Evolutionary conservation across 2,329 filamentous ascomycete species (phyloP), one percentile per base, ranked within the genome.

Genomic region (Beauveria varroae): DNA sequence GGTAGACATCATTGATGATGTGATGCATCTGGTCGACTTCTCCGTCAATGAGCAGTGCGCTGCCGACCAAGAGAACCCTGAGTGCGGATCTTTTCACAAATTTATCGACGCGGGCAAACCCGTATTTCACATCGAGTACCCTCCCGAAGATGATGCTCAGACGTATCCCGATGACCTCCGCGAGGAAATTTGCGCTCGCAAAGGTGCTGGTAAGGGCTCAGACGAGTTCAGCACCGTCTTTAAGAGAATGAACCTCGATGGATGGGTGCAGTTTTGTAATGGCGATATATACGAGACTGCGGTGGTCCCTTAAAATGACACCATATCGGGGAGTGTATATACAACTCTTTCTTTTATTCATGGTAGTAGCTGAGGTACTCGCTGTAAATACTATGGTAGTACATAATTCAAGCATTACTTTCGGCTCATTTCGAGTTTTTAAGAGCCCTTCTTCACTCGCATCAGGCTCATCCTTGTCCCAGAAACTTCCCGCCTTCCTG

Each of bases 111-210:
- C 79, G 6, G 76, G 78, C 37, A 89, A 90, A 71, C 86, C 87
- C 1, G 87, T 90, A 37, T 89, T 90, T 70, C 83, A 89, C 69
- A 88, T 90, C 64, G 88, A 90, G 74, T 90, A 90, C 67, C 85
- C 85, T 22, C 67, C 70, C 3, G 56, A 66, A 3, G 62, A 64
- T 22, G 64, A 73, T 64, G 69, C 76, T 65, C 63, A 71, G 5
- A 67, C 70, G 9, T 59, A 59, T 49, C 57, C 57, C 20, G 57
- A 59, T 9, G 47, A 59, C 12, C 57, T 30, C 6, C 57, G 57
- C 37, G 24, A 51, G 26, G 47, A 46, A 7, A 77, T 78, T 24
- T 88, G 85, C 68, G 72, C 74, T 3, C 60, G 63, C 44, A 61
- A 65, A 47, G 74, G 71, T 24, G 67, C 69, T 16, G 78, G 77